Conservation (phyloP, 768 basidiomycete genomes). For the Termitomyces sp. region DNA sequence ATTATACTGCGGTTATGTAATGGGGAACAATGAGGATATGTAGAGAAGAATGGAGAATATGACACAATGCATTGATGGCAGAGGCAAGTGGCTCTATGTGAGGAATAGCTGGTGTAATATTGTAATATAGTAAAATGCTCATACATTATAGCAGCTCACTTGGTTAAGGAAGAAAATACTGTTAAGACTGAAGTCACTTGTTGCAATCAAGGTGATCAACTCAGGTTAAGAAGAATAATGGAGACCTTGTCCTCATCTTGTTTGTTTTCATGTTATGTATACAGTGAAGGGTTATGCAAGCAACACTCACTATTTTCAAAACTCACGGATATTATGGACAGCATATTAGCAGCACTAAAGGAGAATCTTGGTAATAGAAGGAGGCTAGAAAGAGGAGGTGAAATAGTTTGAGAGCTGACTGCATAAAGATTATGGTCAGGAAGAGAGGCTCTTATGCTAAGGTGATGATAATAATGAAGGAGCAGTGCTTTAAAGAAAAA, state of each 20-base stretch:
- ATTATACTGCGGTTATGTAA: no score
- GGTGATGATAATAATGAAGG: conserved; percentile 39
- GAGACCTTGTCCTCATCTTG: conserved; percentile 48
- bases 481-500: conserved; percentile 26
- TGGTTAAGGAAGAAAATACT: conserved; percentile 47
- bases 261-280: conserved; percentile 42
- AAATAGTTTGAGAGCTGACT: conserved; percentile 39
- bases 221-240: no score
- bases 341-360: conserved; percentile 54
- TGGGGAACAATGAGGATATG: no score
- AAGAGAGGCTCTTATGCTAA: conserved; percentile 37
- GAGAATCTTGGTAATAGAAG: conserved; percentile 59
- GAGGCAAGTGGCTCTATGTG: no score
- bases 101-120: no score
- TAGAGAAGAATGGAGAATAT: no score
- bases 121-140: no score
- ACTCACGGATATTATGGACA: conserved; percentile 42
- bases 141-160: conserved; percentile 29
- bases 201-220: no score
- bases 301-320: conserved; percentile 47
- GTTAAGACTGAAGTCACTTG: no score
- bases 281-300: conserved; percentile 47
- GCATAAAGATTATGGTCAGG: conserved; percentile 48
- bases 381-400: conserved; percentile 47
- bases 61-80: no score